Evolutionary conservation across 257 asterid species (phyloP).

Genomic region (Capsicum pubescens): DNA sequence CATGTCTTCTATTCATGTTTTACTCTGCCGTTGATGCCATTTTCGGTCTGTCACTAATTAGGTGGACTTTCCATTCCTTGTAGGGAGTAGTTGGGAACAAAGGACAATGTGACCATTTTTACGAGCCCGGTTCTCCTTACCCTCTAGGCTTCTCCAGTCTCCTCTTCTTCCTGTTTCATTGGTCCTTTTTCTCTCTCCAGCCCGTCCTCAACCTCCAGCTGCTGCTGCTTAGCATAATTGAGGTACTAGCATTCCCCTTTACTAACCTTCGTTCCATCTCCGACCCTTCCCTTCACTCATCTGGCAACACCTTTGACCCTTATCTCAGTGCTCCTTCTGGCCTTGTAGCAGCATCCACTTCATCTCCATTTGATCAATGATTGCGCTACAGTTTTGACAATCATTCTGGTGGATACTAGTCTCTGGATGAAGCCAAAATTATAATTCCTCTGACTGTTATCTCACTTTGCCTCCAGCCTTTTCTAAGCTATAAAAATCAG

Average conservation of each 20-base stretch:
- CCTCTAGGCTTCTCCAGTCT: background rate
- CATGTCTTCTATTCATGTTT: background rate
- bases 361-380: background rate
- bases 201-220: background rate
- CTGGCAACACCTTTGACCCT: background rate
- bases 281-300: background rate
- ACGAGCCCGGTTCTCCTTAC: background rate
- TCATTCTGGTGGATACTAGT: background rate
- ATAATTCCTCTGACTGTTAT: background rate
- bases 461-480: background rate
- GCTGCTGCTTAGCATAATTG: background rate
- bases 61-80: background rate
- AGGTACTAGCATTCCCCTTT: background rate
- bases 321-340: background rate
- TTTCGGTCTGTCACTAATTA: background rate
- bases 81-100: background rate
- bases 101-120: background rate
- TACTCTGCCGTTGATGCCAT: background rate
- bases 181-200: background rate
- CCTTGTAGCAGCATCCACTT: background rate
- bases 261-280: background rate
- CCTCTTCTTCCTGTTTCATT: background rate
- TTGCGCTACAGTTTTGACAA: background rate
- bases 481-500: too few relatives aligned
- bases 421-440: slow-evolving; percentile 9